phyloP scores from a whole-genome alignment of 1,284 basidiomycete species.

The Fomitopsis palustris region DNA sequence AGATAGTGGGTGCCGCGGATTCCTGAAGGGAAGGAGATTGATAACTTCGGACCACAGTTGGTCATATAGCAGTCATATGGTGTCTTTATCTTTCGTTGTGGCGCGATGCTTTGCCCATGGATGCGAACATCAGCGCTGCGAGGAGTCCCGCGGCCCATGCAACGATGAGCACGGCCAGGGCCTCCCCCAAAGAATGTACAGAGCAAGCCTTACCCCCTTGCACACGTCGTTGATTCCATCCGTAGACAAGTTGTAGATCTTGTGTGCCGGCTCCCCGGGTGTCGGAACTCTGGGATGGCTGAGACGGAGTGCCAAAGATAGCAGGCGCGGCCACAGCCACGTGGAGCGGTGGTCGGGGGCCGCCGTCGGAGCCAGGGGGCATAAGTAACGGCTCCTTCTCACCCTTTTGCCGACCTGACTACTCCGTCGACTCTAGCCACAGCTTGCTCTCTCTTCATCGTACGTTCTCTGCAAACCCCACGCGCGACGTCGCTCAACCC shows the following conservation, averaged over 20 bases:
- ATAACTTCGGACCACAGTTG: not conserved
- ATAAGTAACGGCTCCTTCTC: constrained; percentile 3
- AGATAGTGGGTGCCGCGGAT: not conserved
- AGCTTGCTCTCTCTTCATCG: not conserved
- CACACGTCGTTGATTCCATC: no score
- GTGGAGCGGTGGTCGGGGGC: constrained; percentile 6
- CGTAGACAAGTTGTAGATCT: no score
- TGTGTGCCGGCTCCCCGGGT: no score
- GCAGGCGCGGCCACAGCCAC: constrained; percentile 2
- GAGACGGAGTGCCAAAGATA: not conserved
- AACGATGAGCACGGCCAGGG: no score
- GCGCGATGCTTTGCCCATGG: not conserved
- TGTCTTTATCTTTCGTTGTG: not conserved
- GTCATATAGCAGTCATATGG: not conserved
- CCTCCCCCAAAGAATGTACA: no score
- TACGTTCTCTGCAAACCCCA: not conserved
- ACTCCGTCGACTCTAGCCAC: not conserved
- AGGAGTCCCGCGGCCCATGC: not conserved
- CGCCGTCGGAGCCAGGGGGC: not conserved
- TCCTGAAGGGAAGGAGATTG: not conserved
- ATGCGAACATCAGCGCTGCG: not conserved
- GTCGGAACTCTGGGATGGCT: no score
- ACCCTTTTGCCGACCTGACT: constrained; percentile 1
- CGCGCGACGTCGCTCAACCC: not conserved
- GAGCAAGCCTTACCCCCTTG: no score